A percentile compares a stretch with the other conserved stretches of the same genome.
These are phyloP conservation scores for Coniochaeta sp. DNA, from an alignment of 2,329 filamentous ascomycete genomes.

Conservation along the genomic window DNA sequence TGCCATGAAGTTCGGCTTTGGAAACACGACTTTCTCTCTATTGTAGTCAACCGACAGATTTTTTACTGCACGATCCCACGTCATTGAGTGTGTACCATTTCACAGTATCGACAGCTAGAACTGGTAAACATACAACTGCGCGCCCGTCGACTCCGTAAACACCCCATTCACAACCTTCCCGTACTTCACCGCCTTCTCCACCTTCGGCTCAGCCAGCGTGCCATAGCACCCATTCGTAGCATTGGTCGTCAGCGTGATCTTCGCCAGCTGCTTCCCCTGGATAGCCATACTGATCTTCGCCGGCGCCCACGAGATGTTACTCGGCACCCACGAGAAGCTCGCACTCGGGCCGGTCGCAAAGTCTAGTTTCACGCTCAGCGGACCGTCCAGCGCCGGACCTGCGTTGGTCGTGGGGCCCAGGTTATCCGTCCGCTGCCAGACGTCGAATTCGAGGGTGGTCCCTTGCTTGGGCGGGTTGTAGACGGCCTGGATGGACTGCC, in stretches of 20 bases:
- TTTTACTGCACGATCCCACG: too few relatives aligned
- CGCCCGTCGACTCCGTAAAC: background rate
- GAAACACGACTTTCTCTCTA: too few relatives aligned
- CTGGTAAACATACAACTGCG: background rate
- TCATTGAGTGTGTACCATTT: background rate
- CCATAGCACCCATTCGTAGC: background rate
- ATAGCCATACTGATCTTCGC: background rate
- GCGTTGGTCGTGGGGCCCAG: background rate
- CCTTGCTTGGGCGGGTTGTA: background rate
- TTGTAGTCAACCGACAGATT: too few relatives aligned
- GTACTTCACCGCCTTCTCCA: background rate
- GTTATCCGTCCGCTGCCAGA: background rate
- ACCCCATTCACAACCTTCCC: background rate
- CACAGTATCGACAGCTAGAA: background rate
- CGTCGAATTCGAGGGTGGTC: background rate
- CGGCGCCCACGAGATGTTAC: background rate
- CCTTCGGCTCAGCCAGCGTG: background rate
- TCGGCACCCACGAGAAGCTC: background rate
- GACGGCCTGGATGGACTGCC: background rate
- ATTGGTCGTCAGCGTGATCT: background rate
- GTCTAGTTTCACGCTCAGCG: background rate
- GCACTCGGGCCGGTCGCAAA: background rate
- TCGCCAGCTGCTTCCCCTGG: background rate
- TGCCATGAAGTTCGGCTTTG: too few relatives aligned
- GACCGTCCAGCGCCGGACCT: background rate